phyloP scores from a whole-genome alignment of 2,329 filamentous ascomycete species.

The Trichoderma asperellum region DNA sequence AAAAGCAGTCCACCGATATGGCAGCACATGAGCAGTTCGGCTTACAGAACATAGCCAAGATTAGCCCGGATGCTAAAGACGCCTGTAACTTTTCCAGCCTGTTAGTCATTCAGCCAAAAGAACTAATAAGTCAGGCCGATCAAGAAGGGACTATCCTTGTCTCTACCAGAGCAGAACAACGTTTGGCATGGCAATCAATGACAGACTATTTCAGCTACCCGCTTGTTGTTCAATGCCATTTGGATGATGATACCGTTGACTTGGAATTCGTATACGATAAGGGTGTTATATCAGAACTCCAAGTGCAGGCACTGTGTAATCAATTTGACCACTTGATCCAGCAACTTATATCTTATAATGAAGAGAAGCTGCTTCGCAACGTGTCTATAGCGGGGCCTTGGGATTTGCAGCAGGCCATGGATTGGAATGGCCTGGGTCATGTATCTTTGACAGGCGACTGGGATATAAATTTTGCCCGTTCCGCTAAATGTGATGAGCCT shows the following conservation, averaged over 20 bases:
- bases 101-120: slow-evolving; percentile 17
- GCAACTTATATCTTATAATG: background rate
- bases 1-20: slow-evolving; percentile 29
- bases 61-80: slow-evolving; percentile 9
- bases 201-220: slow-evolving; percentile 22
- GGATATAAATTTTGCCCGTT: slow-evolving; percentile 5
- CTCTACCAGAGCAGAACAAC: slow-evolving; percentile 11
- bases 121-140: background rate
- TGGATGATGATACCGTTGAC: slow-evolving; percentile 8
- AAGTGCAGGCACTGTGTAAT: slow-evolving; percentile 3
- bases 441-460: background rate
- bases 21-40: slow-evolving; percentile 20
- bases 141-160: background rate
- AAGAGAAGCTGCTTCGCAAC: background rate
- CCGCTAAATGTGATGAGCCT: background rate
- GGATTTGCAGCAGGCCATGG: slow-evolving; percentile 15
- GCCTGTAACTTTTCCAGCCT: slow-evolving; percentile 26
- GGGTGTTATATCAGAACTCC: background rate
- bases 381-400: slow-evolving; percentile 11
- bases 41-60: slow-evolving; percentile 20
- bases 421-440: background rate
- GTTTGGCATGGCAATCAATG: slow-evolving; percentile 11
- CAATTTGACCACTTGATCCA: slow-evolving; percentile 15
- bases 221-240: slow-evolving; percentile 15
- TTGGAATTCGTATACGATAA: slow-evolving; percentile 19